Evolutionary conservation across 2,329 filamentous ascomycete species (phyloP), one percentile per base, ranked within the genome.

Genomic region (Alternaria postmessia): DNA sequence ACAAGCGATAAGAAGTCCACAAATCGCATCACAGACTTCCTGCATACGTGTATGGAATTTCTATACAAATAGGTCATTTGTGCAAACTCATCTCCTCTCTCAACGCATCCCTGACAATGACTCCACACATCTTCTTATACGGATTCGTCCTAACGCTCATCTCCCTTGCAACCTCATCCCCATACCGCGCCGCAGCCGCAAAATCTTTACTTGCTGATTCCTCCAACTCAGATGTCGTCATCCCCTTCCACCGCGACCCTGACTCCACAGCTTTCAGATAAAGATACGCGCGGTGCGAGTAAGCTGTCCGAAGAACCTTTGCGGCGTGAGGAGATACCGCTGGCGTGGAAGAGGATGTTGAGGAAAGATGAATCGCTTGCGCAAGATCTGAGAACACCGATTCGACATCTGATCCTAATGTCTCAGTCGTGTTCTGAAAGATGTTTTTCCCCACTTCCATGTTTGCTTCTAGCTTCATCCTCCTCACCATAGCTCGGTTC

Each of bases 401-500:
- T 16, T 69, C 59, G 7, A 71, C 59, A 0, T 65, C 51, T 26
- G 53, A 11, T 9, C 62, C 34, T 3, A 11, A 3, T 52, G 47
- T 7, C 24, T 44, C 8, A 63, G 24, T 38, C 5, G 66, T 26
- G 65, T 47, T 5, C 52, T 36, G 28, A 64, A 68, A 76, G 4
- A 72, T 64, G 4, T 53, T 57, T 22, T 62, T 51, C 2, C 28
- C 26, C 12, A 32, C n/a, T 44, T 39, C 11, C 3, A 72, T 7
- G n/a, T 61, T 7, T n/a, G 59, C 51, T 62, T 75, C 72, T 5
- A 89, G 88, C 57, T 88, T 78, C 48, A 89, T 81, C 22, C 89
- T 81, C 30, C 85, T 69, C 8, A 89, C 84, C 75, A 94, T 91
- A 3, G 89, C 91, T 51, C 91, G 85, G 77, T 94, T 94, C 74